These are phyloP conservation scores for Colletotrichum destructivum DNA, from an alignment of 2,329 filamentous ascomycete species.

Conservation along the genomic window DNA sequence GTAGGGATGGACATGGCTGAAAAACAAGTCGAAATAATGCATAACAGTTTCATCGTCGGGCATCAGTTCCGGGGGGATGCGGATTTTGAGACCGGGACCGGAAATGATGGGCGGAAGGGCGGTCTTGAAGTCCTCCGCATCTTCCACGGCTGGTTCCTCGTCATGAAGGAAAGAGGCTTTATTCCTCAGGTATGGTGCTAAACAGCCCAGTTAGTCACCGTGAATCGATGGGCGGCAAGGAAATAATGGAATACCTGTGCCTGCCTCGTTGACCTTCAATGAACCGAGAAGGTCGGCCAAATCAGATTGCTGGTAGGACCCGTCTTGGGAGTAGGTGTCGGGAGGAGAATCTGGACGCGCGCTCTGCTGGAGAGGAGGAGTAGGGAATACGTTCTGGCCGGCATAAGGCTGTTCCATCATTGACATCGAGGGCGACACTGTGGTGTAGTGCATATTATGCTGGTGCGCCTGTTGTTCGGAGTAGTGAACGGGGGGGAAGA, in stretches of 20 bases:
- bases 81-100: conserved; percentile 81
- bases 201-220: conserved; percentile 1
- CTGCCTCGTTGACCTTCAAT: conserved; percentile 88
- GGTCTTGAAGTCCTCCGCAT: conserved; percentile 80
- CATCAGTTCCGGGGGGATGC: conserved; percentile 95
- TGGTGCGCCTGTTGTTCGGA: conserved; percentile 60
- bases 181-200: conserved; percentile 88
- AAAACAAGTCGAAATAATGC: conserved; percentile 92
- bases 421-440: conserved; percentile 64
- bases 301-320: conserved; percentile 76
- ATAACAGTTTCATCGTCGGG: conserved; percentile 86
- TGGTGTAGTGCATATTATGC: conserved; percentile 67
- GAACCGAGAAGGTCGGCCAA: conserved; percentile 87
- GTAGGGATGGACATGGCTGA: conserved; percentile 91
- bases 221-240: conserved; percentile 7
- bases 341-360: conserved; percentile 59
- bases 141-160: conserved; percentile 77
- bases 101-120: conserved; percentile 77
- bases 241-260: conserved; percentile 75
- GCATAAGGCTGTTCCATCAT: conserved; percentile 68
- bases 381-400: conserved; percentile 66
- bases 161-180: conserved; percentile 66
- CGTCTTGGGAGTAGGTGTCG: conserved; percentile 71
- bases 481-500: conserved; percentile 66
- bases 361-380: conserved; percentile 64